Percentiles rank a stretch among this genome's conserved stretches.
phyloP scores from a whole-genome alignment of 2,329 filamentous ascomycete species.

The Aspergillus sp. region DNA sequence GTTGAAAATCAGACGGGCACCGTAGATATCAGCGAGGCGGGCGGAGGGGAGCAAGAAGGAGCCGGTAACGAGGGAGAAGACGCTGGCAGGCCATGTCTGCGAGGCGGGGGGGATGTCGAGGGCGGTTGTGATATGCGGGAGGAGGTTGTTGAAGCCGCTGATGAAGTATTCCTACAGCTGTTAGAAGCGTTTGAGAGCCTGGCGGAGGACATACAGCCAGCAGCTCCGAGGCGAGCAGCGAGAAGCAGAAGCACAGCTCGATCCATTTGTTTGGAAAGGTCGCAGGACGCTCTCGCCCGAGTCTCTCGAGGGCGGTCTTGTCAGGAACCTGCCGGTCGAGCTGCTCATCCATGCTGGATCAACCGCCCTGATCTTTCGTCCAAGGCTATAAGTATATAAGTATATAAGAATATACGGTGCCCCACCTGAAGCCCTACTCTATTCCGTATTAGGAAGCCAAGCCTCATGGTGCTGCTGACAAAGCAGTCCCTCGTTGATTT shows the following conservation, averaged over 20 bases:
- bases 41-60: conserved; percentile 6
- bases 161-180: neutral
- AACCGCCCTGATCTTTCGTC: too few species aligned
- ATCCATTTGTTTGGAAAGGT: neutral
- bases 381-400: too few species aligned
- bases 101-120: conserved; percentile 6
- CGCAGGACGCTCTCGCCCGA: conserved; percentile 1
- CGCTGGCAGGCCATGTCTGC: conserved; percentile 12
- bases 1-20: conserved; percentile 8
- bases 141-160: conserved; percentile 10
- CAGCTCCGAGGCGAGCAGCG: neutral
- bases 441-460: neutral
- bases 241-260: conserved; percentile 3
- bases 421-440: neutral
- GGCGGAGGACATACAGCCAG: neutral
- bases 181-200: neutral
- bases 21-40: conserved; percentile 10
- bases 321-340: neutral
- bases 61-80: conserved; percentile 13
- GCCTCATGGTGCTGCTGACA: neutral
- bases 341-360: too few species aligned
- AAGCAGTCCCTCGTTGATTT: neutral
- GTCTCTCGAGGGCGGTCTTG: neutral
- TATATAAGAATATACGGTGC: too few species aligned
- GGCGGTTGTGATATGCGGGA: conserved; percentile 3